Percentiles rank a stretch among this genome's conserved stretches.
phyloP scores from a whole-genome alignment of 1,284 basidiomycete species.

The Phlebopus sp. region DNA sequence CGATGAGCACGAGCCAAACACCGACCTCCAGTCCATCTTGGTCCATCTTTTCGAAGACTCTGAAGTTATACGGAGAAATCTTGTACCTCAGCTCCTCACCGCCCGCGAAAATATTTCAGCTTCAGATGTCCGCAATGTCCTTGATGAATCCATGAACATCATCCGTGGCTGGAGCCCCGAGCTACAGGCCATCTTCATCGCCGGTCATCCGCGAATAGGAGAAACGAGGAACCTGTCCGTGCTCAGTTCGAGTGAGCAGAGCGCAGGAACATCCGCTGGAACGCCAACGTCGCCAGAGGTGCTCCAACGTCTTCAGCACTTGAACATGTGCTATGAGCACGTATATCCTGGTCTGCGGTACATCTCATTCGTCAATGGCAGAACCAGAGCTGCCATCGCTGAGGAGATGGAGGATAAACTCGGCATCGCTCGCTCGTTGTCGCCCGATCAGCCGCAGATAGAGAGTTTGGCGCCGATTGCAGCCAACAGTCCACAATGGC shows the following conservation, averaged over 20 bases:
- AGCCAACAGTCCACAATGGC: constrained; percentile 50
- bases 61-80: constrained; percentile 48
- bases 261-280: constrained; percentile 36
- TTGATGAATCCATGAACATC: constrained; percentile 55
- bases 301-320: constrained; percentile 55
- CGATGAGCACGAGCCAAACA: constrained; percentile 33
- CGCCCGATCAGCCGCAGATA: constrained; percentile 39
- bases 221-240: constrained; percentile 70
- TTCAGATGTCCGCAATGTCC: constrained; percentile 44
- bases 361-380: constrained; percentile 89
- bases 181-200: constrained; percentile 68
- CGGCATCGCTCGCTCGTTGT: constrained; percentile 48
- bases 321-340: constrained; percentile 77
- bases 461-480: constrained; percentile 40
- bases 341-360: constrained; percentile 76
- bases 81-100: constrained; percentile 55
- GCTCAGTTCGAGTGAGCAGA: constrained; percentile 77
- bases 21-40: constrained; percentile 34
- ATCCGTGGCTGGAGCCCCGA: constrained; percentile 56
- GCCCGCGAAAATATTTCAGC: constrained; percentile 2
- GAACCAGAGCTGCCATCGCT: constrained; percentile 67
- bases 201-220: constrained; percentile 86
- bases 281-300: constrained; percentile 62
- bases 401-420: constrained; percentile 76
- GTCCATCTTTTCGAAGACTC: constrained; percentile 72